Evolutionary conservation across 106 monocot species (phyloP).

Genomic region (Dendrobium huoshanense): DNA sequence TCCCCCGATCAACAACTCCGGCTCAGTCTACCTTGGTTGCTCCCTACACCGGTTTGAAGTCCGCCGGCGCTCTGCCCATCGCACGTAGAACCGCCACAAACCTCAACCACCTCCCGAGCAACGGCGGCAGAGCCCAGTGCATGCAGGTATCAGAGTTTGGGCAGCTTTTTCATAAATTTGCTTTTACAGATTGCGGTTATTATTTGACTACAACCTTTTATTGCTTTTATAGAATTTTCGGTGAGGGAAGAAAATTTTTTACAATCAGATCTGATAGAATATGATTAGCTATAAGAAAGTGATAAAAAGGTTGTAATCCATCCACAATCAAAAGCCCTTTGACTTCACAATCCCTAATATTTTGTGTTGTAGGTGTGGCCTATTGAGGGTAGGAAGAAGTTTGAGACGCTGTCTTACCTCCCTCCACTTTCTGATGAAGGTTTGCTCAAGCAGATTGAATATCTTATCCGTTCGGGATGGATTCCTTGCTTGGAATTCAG

Average conservation of each 20-base stretch:
- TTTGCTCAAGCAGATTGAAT: conserved; percentile 49
- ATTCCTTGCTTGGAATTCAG: conserved; percentile 61
- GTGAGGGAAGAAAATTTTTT: no score
- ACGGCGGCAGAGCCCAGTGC: conserved; percentile 52
- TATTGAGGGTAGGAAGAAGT: conserved; percentile 52
- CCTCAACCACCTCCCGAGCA: conserved; percentile 48
- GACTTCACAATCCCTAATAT: neutral
- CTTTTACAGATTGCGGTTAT: no score
- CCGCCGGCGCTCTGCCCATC: conserved; percentile 33
- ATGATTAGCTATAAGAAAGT: no score
- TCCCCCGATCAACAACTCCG: conserved; percentile 9
- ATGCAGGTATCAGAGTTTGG: conserved; percentile 32
- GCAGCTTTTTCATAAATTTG: neutral
- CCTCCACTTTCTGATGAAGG: conserved; percentile 19
- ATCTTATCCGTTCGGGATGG: conserved; percentile 40
- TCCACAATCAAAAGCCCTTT: neutral
- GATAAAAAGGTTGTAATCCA: neutral
- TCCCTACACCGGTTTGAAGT: conserved; percentile 55
- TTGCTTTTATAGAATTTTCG: no score
- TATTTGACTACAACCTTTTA: no score
- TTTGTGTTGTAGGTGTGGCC: conserved; percentile 47
- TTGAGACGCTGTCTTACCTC: conserved; percentile 73
- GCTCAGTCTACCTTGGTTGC: conserved; percentile 38
- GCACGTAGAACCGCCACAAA: conserved; percentile 20
- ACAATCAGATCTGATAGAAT: no score